Evolutionary conservation across 2,329 filamentous ascomycete genomes (phyloP), one percentile per base, ranked within the genome.

Genomic region (Penicillium vulpinum): DNA sequence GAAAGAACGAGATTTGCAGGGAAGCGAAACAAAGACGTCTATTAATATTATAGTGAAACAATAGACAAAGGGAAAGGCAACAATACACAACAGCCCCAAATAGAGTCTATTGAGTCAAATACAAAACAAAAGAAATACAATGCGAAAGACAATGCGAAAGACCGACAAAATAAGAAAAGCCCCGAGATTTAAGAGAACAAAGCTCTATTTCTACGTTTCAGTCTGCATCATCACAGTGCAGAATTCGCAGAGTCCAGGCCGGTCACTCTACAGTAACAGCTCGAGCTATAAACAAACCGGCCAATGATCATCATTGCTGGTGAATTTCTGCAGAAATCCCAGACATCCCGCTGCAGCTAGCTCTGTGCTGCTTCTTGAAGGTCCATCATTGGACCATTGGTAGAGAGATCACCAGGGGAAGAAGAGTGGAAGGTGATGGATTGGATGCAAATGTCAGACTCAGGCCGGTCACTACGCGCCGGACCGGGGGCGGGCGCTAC

Each of bases 31-130:
- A 57, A 57, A 57, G 43, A 29, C 5, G 49, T 54, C 56, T 63
- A 65, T 55, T 58, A 59, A 62, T 62, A 62, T 46, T n/a, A 48
- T 35, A 35, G 16, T 57, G 46, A 59, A 64, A 63, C 60, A 62
- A 65, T 64, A 59, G 63, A 63, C 60, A 62, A 65, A 62, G 51
- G 49, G 45, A 58, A 57, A 61, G 58, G 40, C 49, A 56, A 39
- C 57, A 54, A 46, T 35, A 22, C 1, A 51, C 33, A 43, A 51
- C 15, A 26, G 21, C 26, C 15, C 39, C 26, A 22, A 50, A 54
- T 41, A 51, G 36, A n/a, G n/a, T 49, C n/a, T 16, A 50, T 54
- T 48, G 43, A 35, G n/a, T 28, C 36, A 9, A 41, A 54, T 35
- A 22, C 38, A 46, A 44, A 44, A 44, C 22, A 41, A 56, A 36